Conservation (phyloP, 345 rosid genomes). For the Rhodamnia argentea region DNA sequence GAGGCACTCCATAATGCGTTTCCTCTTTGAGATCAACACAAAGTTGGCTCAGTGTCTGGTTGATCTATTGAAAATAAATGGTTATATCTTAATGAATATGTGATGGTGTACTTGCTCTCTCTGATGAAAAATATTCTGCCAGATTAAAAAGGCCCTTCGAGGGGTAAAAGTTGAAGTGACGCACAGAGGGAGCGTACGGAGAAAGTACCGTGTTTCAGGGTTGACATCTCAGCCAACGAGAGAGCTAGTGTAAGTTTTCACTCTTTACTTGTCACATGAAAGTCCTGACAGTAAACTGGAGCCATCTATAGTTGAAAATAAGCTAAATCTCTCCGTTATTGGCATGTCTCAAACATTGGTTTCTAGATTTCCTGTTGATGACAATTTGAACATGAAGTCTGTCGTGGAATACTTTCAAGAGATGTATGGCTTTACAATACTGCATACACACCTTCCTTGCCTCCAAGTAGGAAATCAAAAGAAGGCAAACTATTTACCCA, state of each 20-base stretch:
- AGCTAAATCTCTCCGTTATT: not conserved
- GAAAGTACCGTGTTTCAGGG: slow-evolving; percentile 98
- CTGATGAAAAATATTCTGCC: slow-evolving; percentile 2
- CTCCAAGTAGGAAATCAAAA: slow-evolving; percentile 98
- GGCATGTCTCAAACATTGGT: not conserved
- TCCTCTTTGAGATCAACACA: not conserved
- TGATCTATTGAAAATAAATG: not conserved
- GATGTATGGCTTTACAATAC: slow-evolving; percentile 95
- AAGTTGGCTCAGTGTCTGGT: not conserved
- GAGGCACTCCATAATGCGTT: not conserved
- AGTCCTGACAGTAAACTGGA: not conserved
- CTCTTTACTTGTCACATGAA: not conserved
- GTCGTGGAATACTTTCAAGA: slow-evolving; percentile 97
- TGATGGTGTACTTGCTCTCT: not conserved
- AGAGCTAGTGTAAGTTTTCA: slow-evolving; percentile 65
- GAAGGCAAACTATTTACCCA: slow-evolving; percentile 96
- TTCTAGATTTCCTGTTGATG: slow-evolving; percentile 94
- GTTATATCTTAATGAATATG: not conserved
- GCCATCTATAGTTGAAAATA: not conserved
- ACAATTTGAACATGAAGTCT: slow-evolving; percentile 84
- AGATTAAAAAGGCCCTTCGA: slow-evolving; percentile 88
- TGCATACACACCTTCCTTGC: slow-evolving; percentile 89
- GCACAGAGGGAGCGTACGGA: slow-evolving; percentile 76
- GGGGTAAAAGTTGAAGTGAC: slow-evolving; percentile 99
- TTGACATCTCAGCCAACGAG: slow-evolving; percentile 96